These are phyloP conservation scores for Ophioceras dolichostomum DNA, from an alignment of 2,329 filamentous ascomycete species.

Conservation along the genomic window DNA sequence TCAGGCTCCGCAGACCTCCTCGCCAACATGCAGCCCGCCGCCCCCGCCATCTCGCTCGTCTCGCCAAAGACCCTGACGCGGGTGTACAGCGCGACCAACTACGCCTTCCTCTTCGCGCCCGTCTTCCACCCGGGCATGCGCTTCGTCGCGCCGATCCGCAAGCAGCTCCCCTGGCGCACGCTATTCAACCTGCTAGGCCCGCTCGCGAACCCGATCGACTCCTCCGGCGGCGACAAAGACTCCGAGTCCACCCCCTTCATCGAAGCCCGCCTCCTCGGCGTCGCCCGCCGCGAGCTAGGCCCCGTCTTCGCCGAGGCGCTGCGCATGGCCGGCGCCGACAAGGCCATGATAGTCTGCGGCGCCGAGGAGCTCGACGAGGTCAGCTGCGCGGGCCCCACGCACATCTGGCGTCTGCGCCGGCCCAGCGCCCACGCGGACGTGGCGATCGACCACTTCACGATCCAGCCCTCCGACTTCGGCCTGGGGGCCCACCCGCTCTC, in stretches of 20 bases:
- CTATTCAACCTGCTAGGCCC: constrained; percentile 97
- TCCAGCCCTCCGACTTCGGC: constrained; percentile 81
- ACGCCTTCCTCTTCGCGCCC: constrained; percentile 90
- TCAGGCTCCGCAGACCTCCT: constrained; percentile 92
- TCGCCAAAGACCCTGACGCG: constrained; percentile 56
- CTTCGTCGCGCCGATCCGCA: constrained; percentile 74
- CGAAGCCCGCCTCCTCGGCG: constrained; percentile 87
- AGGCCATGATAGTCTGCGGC: constrained; percentile 85
- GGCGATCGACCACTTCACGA: constrained; percentile 61
- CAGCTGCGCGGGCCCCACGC: constrained; percentile 76
- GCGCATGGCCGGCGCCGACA: constrained; percentile 60
- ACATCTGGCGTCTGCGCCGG: constrained; percentile 65
- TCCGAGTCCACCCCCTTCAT: constrained; percentile 31
- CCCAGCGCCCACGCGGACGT: constrained; percentile 16
- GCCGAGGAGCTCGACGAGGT: constrained; percentile 93
- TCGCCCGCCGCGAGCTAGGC: constrained; percentile 77
- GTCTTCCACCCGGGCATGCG: constrained; percentile 95
- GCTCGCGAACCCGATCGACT: constrained; percentile 77
- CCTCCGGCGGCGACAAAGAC: too few species aligned
- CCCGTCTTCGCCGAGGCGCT: constrained; percentile 82
- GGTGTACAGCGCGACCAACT: constrained; percentile 74
- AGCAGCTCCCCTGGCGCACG: constrained; percentile 83
- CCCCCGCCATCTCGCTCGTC: constrained; percentile 65
- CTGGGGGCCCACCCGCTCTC: constrained; percentile 60
- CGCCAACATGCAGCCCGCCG: constrained; percentile 55